Base-by-base conservation (phyloP, 2,329 filamentous ascomycete genomes). In the Claviceps spartinae region DNA sequence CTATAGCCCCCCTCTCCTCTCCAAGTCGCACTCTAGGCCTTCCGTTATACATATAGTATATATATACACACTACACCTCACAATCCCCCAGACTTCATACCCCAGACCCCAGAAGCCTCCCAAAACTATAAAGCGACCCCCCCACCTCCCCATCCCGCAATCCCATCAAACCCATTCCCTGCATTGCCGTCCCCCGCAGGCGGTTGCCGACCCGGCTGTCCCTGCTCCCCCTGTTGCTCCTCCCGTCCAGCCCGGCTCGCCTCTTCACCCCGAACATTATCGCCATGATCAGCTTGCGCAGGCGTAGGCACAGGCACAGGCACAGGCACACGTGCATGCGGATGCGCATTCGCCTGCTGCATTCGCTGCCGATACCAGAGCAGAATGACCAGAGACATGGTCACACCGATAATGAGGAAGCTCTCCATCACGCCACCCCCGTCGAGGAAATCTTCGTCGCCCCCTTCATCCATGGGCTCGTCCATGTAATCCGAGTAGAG, bases 381-480 rank as follows among this genome's bases (percentile, higher is more conserved):
- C 36, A 97, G 72, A 50, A 86, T 79, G 0, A 86, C 81, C 51
- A 97, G 73, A 1, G 82, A 81, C 14, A 82, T 81, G 0, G 86
- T 83, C 14, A 97, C 71, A 1, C 79, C 83, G 14, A 96, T 73
- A 55, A 98, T 94, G 45, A 95, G 72, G 24, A 96, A 68, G 44
- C 85, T 91, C 67, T 97, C 93, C 11, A 96, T 53, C 16, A 95
- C 71, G 13, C 88, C 86, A 47, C 89, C 88, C 49, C 91, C 86
- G 34, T 86, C 75, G 2, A 82, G 68, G 2, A 83, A 82, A 49
- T 85, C 82, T 54, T 53, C 51, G 13, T 81, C 75, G 11, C 73
- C 78, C 13, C 73, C 44, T 14, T 34, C 75, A 5, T 74, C 75
- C 64, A 80, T 78, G 46, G 71, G 72, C 48, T 78, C 77, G 50